phyloP scores from a whole-genome alignment of 1,139 yeast genomes.

The Insectozyma bohioensis region DNA sequence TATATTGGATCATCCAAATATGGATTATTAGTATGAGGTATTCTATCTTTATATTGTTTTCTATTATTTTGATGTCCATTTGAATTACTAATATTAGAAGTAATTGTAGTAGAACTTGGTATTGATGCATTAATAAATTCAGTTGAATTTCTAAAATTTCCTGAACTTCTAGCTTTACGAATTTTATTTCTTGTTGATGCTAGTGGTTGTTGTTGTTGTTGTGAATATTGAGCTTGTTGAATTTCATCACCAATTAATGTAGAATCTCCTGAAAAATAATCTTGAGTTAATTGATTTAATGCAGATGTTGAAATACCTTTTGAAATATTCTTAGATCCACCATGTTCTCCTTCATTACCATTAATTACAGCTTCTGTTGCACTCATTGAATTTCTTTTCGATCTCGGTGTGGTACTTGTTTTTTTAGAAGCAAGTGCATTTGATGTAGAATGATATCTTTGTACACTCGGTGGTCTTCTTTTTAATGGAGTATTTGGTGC shows the following conservation, averaged over 20 bases:
- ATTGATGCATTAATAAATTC: conserved; percentile 8
- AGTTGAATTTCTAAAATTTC: conserved; percentile 23
- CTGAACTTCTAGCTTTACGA: conserved; percentile 38
- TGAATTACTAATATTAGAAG: no score
- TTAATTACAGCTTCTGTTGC: conserved; percentile 15
- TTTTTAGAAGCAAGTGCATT: conserved; percentile 12
- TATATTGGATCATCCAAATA: conserved; percentile 17
- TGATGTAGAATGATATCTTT: conserved; percentile 25
- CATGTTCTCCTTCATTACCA: conserved; percentile 4
- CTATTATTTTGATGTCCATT: conserved; percentile 14
- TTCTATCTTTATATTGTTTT: conserved; percentile 25
- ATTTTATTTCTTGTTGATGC: conserved; percentile 15
- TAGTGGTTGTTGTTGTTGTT: not conserved
- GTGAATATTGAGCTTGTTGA: not conserved
- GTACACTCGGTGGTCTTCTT: conserved; percentile 18
- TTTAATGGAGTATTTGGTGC: conserved; percentile 16
- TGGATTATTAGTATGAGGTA: conserved; percentile 28
- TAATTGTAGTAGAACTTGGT: conserved; percentile 13
- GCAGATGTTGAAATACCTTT: conserved; percentile 34
- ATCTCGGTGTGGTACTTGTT: conserved; percentile 13
- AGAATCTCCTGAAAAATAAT: conserved; percentile 11
- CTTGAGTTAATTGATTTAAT: conserved; percentile 21
- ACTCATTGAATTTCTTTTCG: conserved; percentile 28
- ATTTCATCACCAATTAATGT: conserved; percentile 16
- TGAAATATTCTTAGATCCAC: conserved; percentile 11